Percentiles rank a stretch among this genome's conserved stretches.
Evolutionary conservation across 225 moss, liverwort and hornwort species (phyloP).

Genomic region (Climacium dendroides): DNA sequence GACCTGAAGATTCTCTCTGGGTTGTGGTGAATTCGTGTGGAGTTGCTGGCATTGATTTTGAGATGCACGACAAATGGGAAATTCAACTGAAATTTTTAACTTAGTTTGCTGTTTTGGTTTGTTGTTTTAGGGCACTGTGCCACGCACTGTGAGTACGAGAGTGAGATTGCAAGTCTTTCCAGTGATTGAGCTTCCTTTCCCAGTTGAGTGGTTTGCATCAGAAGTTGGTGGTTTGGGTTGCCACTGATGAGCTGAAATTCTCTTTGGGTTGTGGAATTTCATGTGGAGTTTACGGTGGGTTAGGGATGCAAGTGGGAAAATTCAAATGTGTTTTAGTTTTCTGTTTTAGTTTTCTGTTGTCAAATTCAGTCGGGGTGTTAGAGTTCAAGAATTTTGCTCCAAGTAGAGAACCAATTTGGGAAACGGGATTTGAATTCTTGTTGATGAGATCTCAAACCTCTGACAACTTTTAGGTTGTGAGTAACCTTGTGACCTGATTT

Average conservation of each 20-base stretch:
- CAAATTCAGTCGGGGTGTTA: not conserved
- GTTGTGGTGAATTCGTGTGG: not conserved
- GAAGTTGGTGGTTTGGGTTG: not conserved
- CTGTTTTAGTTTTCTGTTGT: not conserved
- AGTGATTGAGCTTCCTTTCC: not conserved
- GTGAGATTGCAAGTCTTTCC: not conserved
- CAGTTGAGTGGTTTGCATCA: not conserved
- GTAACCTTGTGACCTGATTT: not conserved
- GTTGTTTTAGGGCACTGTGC: not conserved
- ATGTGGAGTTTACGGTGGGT: not conserved
- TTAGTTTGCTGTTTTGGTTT: not conserved
- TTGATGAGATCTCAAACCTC: not conserved
- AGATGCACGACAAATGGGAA: not conserved
- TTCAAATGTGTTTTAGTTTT: not conserved
- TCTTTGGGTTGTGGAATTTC: not conserved
- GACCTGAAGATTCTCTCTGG: not conserved
- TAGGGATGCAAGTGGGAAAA: not conserved
- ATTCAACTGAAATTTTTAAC: not conserved
- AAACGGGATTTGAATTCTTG: not conserved
- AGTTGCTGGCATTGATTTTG: not conserved
- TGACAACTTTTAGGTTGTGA: not conserved
- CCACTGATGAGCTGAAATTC: too few species aligned
- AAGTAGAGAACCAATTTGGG: not conserved
- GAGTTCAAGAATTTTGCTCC: not conserved
- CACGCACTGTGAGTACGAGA: not conserved